Base-by-base conservation (phyloP, 352 stramenopile genomes). In the Phytophthora sp. region DNA sequence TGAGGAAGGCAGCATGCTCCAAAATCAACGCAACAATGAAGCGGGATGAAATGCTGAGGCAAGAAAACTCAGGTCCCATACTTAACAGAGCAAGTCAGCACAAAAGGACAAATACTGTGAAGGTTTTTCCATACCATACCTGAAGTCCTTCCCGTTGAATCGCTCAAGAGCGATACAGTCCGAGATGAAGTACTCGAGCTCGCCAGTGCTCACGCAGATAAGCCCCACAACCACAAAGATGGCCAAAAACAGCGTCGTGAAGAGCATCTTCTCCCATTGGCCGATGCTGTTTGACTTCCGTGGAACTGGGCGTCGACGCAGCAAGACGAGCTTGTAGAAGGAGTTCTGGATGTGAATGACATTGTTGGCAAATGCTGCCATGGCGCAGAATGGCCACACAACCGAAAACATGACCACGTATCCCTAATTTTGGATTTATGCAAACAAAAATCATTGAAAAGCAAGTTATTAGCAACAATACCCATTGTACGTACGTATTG, bases 321-420 rank as follows among this genome's bases (percentile, higher is more conserved):
- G 74, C 15, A 95, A 42, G 26, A 91, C 82, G 1, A 95, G 73
- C 44, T 93, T 95, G 69, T 88, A 82, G 68, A 93, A 95, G 26
- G 83, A 85, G 45, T 95, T 95, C 44, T 86, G 83, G 57, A 95
- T 93, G 45, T 95, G 87, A 29, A 95, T 73, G 12, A 87, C 56
- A 54, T 95, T 95, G 77, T 95, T 95, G 23, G 75, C 80, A 21
- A 95, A 70, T 5, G 80, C 87, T 7, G 84, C 84, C 29, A 95
- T 73, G 11, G 83, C 84, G 45, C 87, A 95, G 54, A 95, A 94
- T 29, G 87, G 87, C 87, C 85, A 95, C 35, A 95, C 84, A 23
- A 92, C 83, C 1, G 87, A 95, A 67, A 95, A 94, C 87, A 95
- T 95, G 21, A 95, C 87, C 18, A 95, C 83, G 41, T 92, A 95